phyloP scores from a whole-genome alignment of 805 yeast species.

The Cyberlindnera samutprakarnensis region DNA sequence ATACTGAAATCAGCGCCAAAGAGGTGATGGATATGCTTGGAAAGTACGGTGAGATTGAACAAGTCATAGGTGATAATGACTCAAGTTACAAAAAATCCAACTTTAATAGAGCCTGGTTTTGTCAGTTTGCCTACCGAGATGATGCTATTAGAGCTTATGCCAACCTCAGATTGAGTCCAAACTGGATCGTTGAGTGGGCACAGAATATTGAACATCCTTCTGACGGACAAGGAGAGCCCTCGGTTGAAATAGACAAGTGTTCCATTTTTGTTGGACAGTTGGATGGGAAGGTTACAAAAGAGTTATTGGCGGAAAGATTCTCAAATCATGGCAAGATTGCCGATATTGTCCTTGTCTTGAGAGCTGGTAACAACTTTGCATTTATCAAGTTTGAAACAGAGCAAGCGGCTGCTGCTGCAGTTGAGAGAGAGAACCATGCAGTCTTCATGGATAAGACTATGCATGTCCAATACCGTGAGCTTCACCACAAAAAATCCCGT shows the following conservation, averaged over 20 bases:
- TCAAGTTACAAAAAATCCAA: constrained; percentile 23
- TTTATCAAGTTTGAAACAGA: constrained; percentile 61
- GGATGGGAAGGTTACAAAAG: constrained; percentile 44
- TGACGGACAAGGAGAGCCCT: constrained; percentile 23
- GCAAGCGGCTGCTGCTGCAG: constrained; percentile 77
- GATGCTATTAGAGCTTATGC: constrained; percentile 87
- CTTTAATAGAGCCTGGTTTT: constrained; percentile 51
- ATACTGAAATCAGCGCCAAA: constrained; percentile 20
- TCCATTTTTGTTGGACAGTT: constrained; percentile 80
- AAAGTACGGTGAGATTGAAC: constrained; percentile 72
- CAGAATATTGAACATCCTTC: constrained; percentile 61
- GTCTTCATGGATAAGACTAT: constrained; percentile 65
- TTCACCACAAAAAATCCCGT: constrained; percentile 27
- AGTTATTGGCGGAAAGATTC: constrained; percentile 51
- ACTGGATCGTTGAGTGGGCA: constrained; percentile 76
- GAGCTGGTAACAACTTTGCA: constrained; percentile 53
- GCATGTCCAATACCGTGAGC: constrained; percentile 78
- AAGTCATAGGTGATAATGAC: constrained; percentile 39
- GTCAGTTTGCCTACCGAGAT: constrained; percentile 72
- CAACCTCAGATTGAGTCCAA: constrained; percentile 43
- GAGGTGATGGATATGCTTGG: constrained; percentile 33
- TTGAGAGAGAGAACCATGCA: constrained; percentile 79
- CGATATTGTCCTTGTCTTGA: constrained; percentile 47
- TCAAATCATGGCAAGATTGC: constrained; percentile 57
- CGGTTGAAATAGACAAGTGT: constrained; percentile 51